A percentile compares a stretch with the other conserved stretches of the same genome.
phyloP scores from a whole-genome alignment of 2,329 filamentous ascomycete species.

The Catunica adiposa region DNA sequence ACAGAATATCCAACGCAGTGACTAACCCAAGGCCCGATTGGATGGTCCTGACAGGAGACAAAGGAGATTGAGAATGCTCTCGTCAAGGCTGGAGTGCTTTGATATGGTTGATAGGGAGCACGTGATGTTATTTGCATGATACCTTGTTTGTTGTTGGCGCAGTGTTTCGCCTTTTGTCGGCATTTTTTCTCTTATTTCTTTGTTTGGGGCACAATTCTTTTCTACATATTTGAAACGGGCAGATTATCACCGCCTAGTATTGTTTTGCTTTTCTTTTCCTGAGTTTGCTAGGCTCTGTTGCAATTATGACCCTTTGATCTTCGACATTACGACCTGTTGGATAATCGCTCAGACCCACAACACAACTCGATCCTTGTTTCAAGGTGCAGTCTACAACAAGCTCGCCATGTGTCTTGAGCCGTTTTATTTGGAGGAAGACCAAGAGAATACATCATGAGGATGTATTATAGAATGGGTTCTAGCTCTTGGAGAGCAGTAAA shows the following conservation, averaged over 20 bases:
- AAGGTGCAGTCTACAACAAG: too few relatives aligned
- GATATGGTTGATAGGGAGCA: slow-evolving; percentile 14
- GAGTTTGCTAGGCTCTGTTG: slow-evolving; percentile 14
- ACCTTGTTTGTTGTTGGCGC: slow-evolving; percentile 1
- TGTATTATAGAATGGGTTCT: slow-evolving; percentile 22
- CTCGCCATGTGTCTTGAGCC: too few relatives aligned
- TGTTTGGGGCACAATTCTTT: background rate
- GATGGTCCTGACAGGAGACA: slow-evolving; percentile 7
- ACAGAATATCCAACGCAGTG: background rate
- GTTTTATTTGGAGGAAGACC: too few relatives aligned
- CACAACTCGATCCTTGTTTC: too few relatives aligned
- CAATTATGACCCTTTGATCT: too few relatives aligned
- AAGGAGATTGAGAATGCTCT: slow-evolving; percentile 24
- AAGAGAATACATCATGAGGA: too few relatives aligned
- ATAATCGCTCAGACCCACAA: too few relatives aligned
- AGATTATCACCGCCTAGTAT: background rate
- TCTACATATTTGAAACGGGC: background rate
- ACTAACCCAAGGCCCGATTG: background rate
- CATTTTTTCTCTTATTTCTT: background rate
- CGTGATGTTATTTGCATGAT: slow-evolving; percentile 3
- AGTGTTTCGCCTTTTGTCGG: background rate
- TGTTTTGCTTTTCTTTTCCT: too few relatives aligned
- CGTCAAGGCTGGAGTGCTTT: slow-evolving; percentile 27
- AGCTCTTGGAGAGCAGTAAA: slow-evolving; percentile 31
- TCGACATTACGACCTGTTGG: too few relatives aligned